Evolutionary conservation across 2,329 filamentous ascomycete species (phyloP).

Genomic region (Raffaelea albimanens): DNA sequence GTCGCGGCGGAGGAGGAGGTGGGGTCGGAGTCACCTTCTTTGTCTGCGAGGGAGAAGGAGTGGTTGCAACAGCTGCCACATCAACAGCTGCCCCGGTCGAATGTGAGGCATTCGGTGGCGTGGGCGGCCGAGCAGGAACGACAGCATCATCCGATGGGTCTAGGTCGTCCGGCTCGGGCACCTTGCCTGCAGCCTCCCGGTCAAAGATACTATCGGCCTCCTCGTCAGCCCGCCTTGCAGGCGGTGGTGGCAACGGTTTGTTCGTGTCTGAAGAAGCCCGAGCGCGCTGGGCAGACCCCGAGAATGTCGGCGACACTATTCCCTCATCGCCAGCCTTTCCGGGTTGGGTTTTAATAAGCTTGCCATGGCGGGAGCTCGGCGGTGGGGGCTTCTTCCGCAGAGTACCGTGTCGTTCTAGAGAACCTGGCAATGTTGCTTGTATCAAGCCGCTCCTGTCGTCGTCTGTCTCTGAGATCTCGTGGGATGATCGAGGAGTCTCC

Average conservation of each 20-base stretch:
- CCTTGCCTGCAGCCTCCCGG: conserved; percentile 41
- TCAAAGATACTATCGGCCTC: conserved; percentile 43
- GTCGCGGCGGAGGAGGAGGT: conserved; percentile 38
- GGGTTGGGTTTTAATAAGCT: conserved; percentile 42
- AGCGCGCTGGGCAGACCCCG: no score
- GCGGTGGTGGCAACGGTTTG: conserved; percentile 52
- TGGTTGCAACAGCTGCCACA: background rate
- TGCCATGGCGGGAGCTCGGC: conserved; percentile 69
- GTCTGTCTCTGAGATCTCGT: conserved; percentile 45
- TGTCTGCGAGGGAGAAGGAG: background rate
- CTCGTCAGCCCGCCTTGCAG: conserved; percentile 36
- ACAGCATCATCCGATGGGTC: conserved; percentile 18
- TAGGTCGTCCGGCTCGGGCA: conserved; percentile 30
- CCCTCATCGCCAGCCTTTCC: conserved; percentile 16
- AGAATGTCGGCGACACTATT: no score
- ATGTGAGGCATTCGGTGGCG: conserved; percentile 27
- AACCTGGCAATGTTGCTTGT: background rate
- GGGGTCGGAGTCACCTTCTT: no score
- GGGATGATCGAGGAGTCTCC: conserved; percentile 49
- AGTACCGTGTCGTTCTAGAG: conserved; percentile 11
- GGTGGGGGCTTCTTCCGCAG: conserved; percentile 57
- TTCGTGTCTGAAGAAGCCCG: conserved; percentile 39
- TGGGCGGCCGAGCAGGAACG: conserved; percentile 25
- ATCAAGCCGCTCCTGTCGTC: conserved; percentile 31
- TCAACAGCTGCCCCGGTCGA: conserved; percentile 14